A percentile compares a stretch with the other conserved stretches of the same genome.
Conservation (phyloP, 2,329 filamentous ascomycete species). For the Pestalotiopsis sp. region DNA sequence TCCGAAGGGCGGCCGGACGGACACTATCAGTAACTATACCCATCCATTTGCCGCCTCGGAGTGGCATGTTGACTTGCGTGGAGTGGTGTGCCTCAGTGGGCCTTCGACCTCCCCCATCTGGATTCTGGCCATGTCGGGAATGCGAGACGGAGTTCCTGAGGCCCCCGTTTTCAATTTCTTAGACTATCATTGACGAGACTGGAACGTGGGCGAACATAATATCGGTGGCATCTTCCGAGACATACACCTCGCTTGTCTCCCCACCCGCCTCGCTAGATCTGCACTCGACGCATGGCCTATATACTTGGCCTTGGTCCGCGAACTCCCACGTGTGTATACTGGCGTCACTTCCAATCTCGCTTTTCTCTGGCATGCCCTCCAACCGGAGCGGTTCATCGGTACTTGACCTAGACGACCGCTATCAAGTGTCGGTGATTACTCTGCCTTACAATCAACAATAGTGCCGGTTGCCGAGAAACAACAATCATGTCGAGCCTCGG, state of each 20-base stretch:
- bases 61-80: not conserved
- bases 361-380: slow-evolving; percentile 1
- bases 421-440: not conserved
- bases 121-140: not conserved
- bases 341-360: slow-evolving; percentile 1
- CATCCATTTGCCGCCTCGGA: not conserved
- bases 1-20: not conserved
- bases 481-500: not conserved
- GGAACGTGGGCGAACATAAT: not conserved
- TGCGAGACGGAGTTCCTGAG: not conserved
- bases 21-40: not conserved
- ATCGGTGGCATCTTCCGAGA: not conserved
- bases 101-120: not conserved
- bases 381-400: slow-evolving; percentile 1
- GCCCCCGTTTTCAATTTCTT: not conserved
- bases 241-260: not conserved
- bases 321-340: not conserved
- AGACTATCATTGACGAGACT: not conserved
- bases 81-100: not conserved
- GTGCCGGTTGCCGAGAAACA: not conserved
- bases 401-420: not conserved
- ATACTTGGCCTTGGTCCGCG: not conserved
- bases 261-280: not conserved
- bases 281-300: not conserved
- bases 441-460: not conserved